A percentile compares a stretch with the other conserved stretches of the same genome.
Conservation (phyloP, 257 asterid species). For the Plantago major region DNA sequence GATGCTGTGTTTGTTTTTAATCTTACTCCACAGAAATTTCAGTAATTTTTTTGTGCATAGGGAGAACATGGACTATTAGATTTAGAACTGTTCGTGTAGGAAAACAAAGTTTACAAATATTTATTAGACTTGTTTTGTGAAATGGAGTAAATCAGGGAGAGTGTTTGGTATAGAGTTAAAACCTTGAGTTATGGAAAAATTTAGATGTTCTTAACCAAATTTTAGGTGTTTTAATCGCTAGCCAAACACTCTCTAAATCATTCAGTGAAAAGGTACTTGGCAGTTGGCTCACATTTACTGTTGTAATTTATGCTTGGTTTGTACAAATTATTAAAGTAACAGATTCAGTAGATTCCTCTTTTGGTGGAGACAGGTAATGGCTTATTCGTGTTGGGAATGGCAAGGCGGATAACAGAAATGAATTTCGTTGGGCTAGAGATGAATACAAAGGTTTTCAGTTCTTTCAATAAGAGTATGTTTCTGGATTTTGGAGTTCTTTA, state of each 20-base stretch:
- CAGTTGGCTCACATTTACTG: background rate
- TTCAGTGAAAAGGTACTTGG: no score
- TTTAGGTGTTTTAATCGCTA: no score
- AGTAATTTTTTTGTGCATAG: background rate
- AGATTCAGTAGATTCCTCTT: conserved; percentile 1
- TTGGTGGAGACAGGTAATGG: conserved; percentile 73
- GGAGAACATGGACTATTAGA: background rate
- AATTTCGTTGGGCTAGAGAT: conserved; percentile 91
- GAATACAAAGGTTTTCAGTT: conserved; percentile 60
- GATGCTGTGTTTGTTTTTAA: background rate
- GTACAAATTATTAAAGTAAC: background rate
- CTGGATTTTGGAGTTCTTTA: conserved; percentile 19
- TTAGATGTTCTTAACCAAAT: no score
- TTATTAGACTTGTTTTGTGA: background rate
- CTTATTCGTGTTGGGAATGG: conserved; percentile 76
- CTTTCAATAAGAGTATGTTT: conserved; percentile 13
- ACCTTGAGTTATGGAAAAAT: no score
- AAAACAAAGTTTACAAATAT: background rate
- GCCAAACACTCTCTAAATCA: no score
- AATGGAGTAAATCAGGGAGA: background rate
- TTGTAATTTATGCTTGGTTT: background rate
- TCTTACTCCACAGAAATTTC: background rate
- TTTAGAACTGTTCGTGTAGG: no score
- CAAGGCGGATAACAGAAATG: conserved; percentile 52
- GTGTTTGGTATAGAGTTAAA: no score